Percentiles rank a stretch among this genome's conserved stretches.
Conservation (phyloP, 495 filamentous ascomycete genomes). For the Lasiosphaeria ovina region DNA sequence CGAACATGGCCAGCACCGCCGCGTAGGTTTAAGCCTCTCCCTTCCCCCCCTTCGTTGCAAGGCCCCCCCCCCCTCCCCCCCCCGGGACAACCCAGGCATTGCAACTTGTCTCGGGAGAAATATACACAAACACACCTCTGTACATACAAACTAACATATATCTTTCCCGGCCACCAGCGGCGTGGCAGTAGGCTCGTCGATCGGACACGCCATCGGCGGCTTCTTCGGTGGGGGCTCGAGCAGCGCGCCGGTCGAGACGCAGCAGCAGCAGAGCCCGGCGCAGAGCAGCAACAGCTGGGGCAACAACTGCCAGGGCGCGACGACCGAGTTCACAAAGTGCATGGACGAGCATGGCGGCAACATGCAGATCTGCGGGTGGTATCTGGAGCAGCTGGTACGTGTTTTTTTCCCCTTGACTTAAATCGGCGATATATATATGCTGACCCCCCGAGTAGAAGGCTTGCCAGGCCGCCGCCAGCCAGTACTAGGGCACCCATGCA, state of each 20-base stretch:
- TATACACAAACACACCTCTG: constrained; percentile 13
- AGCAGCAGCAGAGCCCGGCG: constrained; percentile 36
- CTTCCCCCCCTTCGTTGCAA: constrained; percentile 14
- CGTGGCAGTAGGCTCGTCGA: constrained; percentile 90
- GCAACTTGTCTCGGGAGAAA: not conserved
- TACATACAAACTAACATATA: not conserved
- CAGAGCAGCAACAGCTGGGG: constrained; percentile 53
- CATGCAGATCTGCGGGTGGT: constrained; percentile 96
- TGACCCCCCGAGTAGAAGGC: constrained; percentile 60
- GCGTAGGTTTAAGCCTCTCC: constrained; percentile 55
- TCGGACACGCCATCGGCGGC: constrained; percentile 91
- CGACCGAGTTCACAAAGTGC: constrained; percentile 86
- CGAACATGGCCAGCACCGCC: constrained; percentile 83
- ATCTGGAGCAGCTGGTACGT: constrained; percentile 81
- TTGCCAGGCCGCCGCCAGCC: constrained; percentile 85
- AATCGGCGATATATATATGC: not conserved
- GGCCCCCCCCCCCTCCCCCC: too few relatives aligned
- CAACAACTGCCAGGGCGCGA: constrained; percentile 74
- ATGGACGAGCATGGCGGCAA: constrained; percentile 91
- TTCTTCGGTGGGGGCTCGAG: constrained; percentile 69
- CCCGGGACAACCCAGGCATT: too few relatives aligned
- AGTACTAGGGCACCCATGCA: constrained; percentile 59
- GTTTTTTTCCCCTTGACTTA: not conserved
- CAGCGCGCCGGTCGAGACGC: constrained; percentile 58
- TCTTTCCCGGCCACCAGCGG: constrained; percentile 55